Percentiles rank a stretch among this genome's conserved stretches.
Conservation (phyloP, 129 eudicot genomes). For the Tagetes patula region DNA sequence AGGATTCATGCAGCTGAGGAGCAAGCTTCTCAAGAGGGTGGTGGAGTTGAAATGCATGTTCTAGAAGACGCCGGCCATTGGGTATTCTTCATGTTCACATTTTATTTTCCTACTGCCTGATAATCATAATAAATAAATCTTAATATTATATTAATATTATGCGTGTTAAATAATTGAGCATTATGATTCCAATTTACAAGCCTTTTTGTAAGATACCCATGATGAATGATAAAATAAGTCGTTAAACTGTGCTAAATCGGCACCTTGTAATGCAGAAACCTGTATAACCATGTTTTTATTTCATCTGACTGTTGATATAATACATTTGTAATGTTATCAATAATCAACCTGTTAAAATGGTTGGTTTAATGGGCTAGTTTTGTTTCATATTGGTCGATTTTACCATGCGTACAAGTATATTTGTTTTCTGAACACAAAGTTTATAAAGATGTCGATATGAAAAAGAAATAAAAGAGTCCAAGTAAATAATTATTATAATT, state of each 20-base stretch:
- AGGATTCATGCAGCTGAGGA: conserved; percentile 94
- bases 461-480: not conserved
- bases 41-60: conserved; percentile 96
- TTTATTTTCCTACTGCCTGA: not conserved
- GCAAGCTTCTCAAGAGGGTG: conserved; percentile 89
- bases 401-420: not conserved
- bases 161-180: not conserved
- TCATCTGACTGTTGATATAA: not conserved
- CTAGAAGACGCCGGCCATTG: conserved; percentile 82
- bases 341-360: not conserved
- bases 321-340: not conserved
- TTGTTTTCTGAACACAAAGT: not conserved
- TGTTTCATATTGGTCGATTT: conserved; percentile 6
- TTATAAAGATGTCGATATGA: not conserved
- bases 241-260: conserved; percentile 4
- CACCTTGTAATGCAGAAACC: not conserved
- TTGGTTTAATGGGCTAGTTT: not conserved
- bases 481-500: not conserved
- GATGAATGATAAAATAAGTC: too few species aligned
- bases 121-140: not conserved
- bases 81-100: conserved; percentile 42
- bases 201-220: too few species aligned
- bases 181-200: not conserved
- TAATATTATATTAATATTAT: not conserved
- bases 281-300: not conserved